A percentile compares a stretch with the other conserved stretches of the same genome.
Evolutionary conservation across 331 rosid species (phyloP).

Genomic region (Malus hybrid): DNA sequence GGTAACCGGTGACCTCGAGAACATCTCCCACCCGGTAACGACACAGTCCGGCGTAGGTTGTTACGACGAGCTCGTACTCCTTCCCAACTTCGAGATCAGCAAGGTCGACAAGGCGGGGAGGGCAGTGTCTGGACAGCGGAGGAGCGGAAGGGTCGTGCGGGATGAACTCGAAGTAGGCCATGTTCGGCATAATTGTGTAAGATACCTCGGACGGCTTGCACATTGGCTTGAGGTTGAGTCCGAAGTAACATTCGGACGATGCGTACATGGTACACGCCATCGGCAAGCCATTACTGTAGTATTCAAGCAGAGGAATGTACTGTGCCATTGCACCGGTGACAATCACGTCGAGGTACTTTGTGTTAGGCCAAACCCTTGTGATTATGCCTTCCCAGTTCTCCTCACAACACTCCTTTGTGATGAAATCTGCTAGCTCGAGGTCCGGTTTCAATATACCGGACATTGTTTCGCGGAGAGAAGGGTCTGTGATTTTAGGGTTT

Average conservation of each 20-base stretch:
- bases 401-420: constrained; percentile 33
- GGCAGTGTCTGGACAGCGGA: constrained; percentile 37
- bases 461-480: constrained; percentile 42
- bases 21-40: constrained; percentile 90
- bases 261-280: constrained; percentile 90
- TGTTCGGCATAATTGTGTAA: constrained; percentile 87
- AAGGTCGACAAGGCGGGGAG: constrained; percentile 61
- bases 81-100: constrained; percentile 65
- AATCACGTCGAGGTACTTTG: constrained; percentile 78
- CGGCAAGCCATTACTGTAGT: constrained; percentile 64
- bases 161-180: constrained; percentile 87
- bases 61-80: constrained; percentile 65
- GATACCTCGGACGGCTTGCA: constrained; percentile 61
- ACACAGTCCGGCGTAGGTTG: constrained; percentile 71
- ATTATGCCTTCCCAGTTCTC: constrained; percentile 72
- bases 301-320: constrained; percentile 75
- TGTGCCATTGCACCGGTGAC: constrained; percentile 99
- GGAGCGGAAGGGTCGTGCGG: constrained; percentile 43
- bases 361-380: constrained; percentile 84
- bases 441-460: constrained; percentile 38
- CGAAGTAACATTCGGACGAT: constrained; percentile 88
- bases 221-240: constrained; percentile 79
- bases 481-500: constrained; percentile 52
- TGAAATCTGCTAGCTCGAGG: constrained; percentile 50
- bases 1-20: constrained; percentile 64